A percentile compares a stretch with the other conserved stretches of the same genome.
These are phyloP conservation scores for Phascolomyces articulosus DNA, from an alignment of 371 early-diverging fungal species.

Conservation along the genomic window DNA sequence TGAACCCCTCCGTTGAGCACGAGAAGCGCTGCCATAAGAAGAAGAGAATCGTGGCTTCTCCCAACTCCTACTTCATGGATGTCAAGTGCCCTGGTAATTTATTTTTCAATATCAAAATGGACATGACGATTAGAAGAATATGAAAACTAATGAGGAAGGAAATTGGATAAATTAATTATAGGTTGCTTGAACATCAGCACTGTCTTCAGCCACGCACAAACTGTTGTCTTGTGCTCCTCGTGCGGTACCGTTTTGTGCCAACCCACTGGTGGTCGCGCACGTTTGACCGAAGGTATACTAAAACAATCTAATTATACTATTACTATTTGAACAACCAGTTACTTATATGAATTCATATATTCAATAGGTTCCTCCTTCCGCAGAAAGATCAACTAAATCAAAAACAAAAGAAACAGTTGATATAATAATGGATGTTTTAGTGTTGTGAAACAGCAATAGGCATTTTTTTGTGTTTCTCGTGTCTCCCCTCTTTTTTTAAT, in stretches of 20 bases:
- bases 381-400: constrained; percentile 45
- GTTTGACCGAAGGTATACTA: constrained; percentile 80
- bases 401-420: too few relatives aligned
- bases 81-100: constrained; percentile 93
- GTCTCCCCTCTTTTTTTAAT: not conserved
- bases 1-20: constrained; percentile 95
- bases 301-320: not conserved
- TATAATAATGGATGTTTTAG: constrained; percentile 3
- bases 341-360: not conserved
- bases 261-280: constrained; percentile 98
- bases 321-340: not conserved
- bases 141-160: too few relatives aligned
- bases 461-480: constrained; percentile 5
- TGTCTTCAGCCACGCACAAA: constrained; percentile 98
- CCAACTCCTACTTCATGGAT: constrained; percentile 99
- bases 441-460: constrained; percentile 7
- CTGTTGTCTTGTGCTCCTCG: constrained; percentile 92
- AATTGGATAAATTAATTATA: too few relatives aligned
- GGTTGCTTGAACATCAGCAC: constrained; percentile 96
- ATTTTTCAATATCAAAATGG: not conserved
- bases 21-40: constrained; percentile 97
- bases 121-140: too few relatives aligned
- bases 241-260: constrained; percentile 96
- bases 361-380: constrained; percentile 47
- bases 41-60: constrained; percentile 97